Evolutionary conservation across 345 rosid genomes (phyloP).

Genomic region (Euphorbia peplus): DNA sequence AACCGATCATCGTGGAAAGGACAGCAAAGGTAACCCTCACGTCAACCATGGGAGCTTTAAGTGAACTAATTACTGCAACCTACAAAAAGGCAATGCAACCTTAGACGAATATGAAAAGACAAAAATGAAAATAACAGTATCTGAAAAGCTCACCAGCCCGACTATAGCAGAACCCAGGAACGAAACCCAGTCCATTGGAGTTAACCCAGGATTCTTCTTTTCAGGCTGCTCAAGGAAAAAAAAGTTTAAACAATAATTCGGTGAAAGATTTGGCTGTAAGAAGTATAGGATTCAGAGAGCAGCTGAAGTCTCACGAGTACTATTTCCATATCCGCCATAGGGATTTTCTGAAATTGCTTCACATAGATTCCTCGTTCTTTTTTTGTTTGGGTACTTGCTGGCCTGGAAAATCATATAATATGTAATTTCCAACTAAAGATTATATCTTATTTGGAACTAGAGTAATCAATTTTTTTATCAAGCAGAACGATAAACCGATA

Average conservation of each 20-base stretch:
- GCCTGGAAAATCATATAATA: slow-evolving; percentile 34
- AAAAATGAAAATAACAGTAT: neutral
- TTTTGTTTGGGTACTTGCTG: slow-evolving; percentile 50
- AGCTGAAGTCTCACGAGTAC: slow-evolving; percentile 67
- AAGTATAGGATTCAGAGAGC: slow-evolving; percentile 1
- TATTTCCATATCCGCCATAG: slow-evolving; percentile 98
- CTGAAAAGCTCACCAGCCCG: slow-evolving; percentile 69
- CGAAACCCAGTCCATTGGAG: slow-evolving; percentile 97
- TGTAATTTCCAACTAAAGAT: neutral
- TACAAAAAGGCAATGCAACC: slow-evolving; percentile 23
- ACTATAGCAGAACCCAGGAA: slow-evolving; percentile 81
- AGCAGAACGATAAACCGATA: slow-evolving; percentile 10
- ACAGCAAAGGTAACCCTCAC: slow-evolving; percentile 78
- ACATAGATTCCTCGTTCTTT: slow-evolving; percentile 67
- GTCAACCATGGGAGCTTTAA: slow-evolving; percentile 70
- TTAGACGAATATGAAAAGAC: slow-evolving; percentile 11
- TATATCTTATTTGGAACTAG: neutral
- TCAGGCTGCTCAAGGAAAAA: slow-evolving; percentile 66
- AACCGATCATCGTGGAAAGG: slow-evolving; percentile 82
- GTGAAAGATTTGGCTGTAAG: neutral
- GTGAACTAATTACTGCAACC: slow-evolving; percentile 78
- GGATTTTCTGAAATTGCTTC: slow-evolving; percentile 93
- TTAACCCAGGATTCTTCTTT: slow-evolving; percentile 90
- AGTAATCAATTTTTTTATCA: neutral
- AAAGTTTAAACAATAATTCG: slow-evolving; percentile 15